Conservation (phyloP, 768 basidiomycete genomes). For the Boletus rufocinnamomeus region DNA sequence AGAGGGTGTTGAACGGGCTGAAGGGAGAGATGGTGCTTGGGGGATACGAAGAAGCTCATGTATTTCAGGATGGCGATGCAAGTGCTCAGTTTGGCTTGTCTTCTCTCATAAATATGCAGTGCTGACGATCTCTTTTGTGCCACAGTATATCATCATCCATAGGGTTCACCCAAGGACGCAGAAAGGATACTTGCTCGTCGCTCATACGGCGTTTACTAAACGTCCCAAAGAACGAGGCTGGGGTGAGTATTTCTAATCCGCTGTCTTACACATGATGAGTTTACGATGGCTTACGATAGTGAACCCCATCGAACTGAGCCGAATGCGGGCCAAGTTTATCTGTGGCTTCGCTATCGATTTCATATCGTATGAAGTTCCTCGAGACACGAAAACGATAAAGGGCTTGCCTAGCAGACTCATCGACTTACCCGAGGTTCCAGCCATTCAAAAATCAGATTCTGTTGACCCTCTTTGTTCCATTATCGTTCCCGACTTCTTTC, state of each 20-base stretch:
- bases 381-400: slow-evolving; percentile 54
- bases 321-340: slow-evolving; percentile 79
- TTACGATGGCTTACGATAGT: slow-evolving; percentile 46
- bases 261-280: slow-evolving; percentile 1
- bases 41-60: slow-evolving; percentile 89
- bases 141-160: slow-evolving; percentile 89
- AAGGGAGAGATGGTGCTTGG: slow-evolving; percentile 92
- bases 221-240: slow-evolving; percentile 77
- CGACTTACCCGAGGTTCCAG: slow-evolving; percentile 59
- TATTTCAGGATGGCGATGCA: slow-evolving; percentile 95
- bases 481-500: slow-evolving; percentile 82
- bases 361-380: slow-evolving; percentile 53
- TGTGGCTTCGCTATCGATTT: slow-evolving; percentile 77
- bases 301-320: slow-evolving; percentile 78
- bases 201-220: slow-evolving; percentile 90
- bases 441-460: slow-evolving; percentile 61
- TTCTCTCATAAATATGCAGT: background rate
- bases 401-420: slow-evolving; percentile 74
- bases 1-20: slow-evolving; percentile 79
- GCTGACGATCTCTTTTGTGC: slow-evolving; percentile 4
- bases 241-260: slow-evolving; percentile 49
- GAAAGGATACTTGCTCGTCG: slow-evolving; percentile 89
- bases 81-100: slow-evolving; percentile 34
- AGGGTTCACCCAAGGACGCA: slow-evolving; percentile 89
- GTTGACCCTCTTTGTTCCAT: slow-evolving; percentile 79